phyloP scores from a whole-genome alignment of 2,329 filamentous ascomycete species.

The Apiospora marii region DNA sequence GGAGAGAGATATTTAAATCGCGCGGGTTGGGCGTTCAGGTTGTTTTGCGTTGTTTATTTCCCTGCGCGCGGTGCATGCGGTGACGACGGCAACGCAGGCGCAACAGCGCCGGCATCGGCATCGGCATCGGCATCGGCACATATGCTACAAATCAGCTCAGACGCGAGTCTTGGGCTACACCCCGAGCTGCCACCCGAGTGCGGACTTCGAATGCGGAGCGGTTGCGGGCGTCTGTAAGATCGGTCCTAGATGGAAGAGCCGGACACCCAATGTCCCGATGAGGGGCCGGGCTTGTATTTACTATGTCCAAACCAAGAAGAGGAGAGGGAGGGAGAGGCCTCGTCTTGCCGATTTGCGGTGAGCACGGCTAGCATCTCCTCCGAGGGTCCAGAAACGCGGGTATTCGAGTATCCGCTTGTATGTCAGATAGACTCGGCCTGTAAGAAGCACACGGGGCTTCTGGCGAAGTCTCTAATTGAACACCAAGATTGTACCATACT shows the following conservation, averaged over 20 bases:
- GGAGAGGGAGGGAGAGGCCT: background rate
- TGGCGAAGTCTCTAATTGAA: constrained; percentile 9
- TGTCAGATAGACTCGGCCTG: background rate
- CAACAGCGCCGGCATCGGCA: background rate
- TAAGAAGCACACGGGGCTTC: constrained; percentile 5
- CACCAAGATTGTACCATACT: constrained; percentile 3
- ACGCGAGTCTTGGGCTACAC: background rate
- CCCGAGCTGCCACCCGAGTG: background rate
- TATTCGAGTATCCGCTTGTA: background rate
- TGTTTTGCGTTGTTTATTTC: constrained; percentile 16
- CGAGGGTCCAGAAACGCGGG: background rate
- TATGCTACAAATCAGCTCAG: background rate
- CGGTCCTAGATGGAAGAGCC: constrained; percentile 8
- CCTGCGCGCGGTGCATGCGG: background rate
- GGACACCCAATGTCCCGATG: background rate
- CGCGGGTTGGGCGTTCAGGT: constrained; percentile 24
- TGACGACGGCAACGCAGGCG: background rate
- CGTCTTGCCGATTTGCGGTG: background rate
- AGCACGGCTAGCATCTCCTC: background rate
- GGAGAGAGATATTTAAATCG: background rate
- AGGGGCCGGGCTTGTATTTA: background rate
- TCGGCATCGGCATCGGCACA: background rate
- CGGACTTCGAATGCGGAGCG: background rate
- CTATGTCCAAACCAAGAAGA: background rate
- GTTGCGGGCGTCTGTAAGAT: background rate